Base-by-base conservation (phyloP, 345 rosid genomes). In the Noccaea caerulescens region DNA sequence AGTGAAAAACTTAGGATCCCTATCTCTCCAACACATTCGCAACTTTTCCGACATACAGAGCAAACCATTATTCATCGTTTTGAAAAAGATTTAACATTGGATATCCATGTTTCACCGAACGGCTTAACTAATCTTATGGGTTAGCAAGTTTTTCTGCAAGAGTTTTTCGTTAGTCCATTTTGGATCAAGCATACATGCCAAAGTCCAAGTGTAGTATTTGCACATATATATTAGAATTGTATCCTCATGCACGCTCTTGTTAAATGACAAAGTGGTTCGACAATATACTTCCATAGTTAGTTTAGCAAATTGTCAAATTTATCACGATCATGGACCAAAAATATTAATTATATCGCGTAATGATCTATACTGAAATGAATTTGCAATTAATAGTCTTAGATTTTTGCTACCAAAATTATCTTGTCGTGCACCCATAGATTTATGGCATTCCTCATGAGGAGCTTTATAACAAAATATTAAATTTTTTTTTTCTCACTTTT, bases 1-100 rank as follows among this genome's bases (percentile, higher is more conserved):
- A 69, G 59, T 18, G 6, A 45, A 56, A 53, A 69, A 62, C 79
- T 76, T 76, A 63, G 79, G 79, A 76, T 76, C 38, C 79, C 37
- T 55, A 45, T 75, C 20, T 54, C 58, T 63, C 25, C 10, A 37
- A 68, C 57, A 55, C 37, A 38, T 14, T 10, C 7, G 42, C 69
- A 75, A 59, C 54, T 72, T 71, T 71, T 42, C 37, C 43, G 25
- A 54, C 62, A 25, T 23, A 34, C 37, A 13, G 45, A 64, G 58
- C 66, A 30, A 64, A 47, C 56, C 32, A 30, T 32, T 5, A 7
- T 56, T 38, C 14, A 39, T 20, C 6, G 12, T 39, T 32, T 23
- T 42, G 20, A 11, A 13, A 6, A 7, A 39, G 14, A 9, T 64
- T 38, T 7, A 46, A 16, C 5, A 14, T 10, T 12, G 7, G 5